Conservation (phyloP, 768 basidiomycete genomes). For the Lactifluus pinguis region DNA sequence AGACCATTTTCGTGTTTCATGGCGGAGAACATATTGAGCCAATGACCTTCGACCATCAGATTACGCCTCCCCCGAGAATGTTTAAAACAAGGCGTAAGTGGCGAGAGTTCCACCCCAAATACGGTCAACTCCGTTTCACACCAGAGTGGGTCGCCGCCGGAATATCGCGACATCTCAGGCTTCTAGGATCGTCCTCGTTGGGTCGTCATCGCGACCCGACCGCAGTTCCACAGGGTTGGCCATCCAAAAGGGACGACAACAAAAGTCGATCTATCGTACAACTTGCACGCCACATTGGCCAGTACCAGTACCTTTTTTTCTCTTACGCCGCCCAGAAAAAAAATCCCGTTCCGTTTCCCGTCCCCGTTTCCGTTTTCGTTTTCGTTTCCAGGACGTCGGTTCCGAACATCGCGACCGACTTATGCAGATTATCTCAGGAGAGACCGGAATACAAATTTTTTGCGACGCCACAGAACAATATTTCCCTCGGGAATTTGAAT, state of each 20-base stretch:
- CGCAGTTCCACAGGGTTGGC: neutral
- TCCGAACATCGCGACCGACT: neutral
- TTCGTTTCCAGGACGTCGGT: neutral
- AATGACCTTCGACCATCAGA: neutral
- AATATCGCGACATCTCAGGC: neutral
- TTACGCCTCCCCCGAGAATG: neutral
- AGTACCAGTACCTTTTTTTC: no score
- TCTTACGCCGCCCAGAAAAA: neutral
- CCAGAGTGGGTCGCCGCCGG: neutral
- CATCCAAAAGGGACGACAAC: no score
- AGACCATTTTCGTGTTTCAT: neutral
- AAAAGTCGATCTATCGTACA: neutral
- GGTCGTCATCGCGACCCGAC: neutral
- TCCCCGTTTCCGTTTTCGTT: neutral
- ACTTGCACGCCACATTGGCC: neutral
- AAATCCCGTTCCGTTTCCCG: no score
- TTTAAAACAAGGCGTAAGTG: no score
- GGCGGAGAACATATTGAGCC: neutral
- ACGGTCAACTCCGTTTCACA: neutral
- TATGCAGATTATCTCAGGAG: neutral
- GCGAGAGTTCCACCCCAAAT: neutral
- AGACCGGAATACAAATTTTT: neutral
- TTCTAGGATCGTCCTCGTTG: neutral
- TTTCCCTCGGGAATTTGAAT: neutral
- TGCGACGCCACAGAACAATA: neutral